Conservation (phyloP, 2,329 filamentous ascomycete species). For the Nothomitra cinnamomea region DNA sequence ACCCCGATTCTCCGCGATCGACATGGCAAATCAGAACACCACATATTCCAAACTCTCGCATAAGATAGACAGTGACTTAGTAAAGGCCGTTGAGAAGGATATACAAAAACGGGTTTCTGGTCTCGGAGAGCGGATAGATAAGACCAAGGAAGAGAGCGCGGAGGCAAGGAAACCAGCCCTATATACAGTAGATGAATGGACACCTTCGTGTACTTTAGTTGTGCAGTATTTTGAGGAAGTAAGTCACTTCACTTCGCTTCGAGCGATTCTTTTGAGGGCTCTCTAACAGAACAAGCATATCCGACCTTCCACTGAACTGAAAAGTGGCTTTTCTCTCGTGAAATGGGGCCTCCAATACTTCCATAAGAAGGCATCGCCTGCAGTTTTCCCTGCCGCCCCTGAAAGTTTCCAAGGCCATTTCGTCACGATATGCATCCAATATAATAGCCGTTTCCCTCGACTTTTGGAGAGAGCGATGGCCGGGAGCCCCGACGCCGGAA, state of each 20-base stretch:
- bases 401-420: neutral
- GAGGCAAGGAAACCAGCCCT: neutral
- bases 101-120: neutral
- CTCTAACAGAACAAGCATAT: neutral
- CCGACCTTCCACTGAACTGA: neutral
- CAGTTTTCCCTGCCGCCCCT: neutral
- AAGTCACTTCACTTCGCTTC: neutral
- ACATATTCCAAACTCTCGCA: neutral
- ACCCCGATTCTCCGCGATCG: too few species aligned
- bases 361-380: neutral
- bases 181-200: neutral
- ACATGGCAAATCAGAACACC: too few species aligned
- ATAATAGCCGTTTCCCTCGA: neutral
- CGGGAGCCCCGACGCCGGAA: neutral
- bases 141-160: neutral
- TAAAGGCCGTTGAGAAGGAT: neutral
- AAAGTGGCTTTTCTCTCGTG: neutral
- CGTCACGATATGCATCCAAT: neutral
- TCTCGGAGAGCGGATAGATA: neutral
- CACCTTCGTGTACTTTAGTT: neutral
- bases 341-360: neutral
- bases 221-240: neutral
- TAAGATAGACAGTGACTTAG: neutral
- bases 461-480: neutral
- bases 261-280: neutral